These are phyloP conservation scores for Exophiala lecanii-corni DNA, from an alignment of 2,329 filamentous ascomycete species.

Conservation along the genomic window DNA sequence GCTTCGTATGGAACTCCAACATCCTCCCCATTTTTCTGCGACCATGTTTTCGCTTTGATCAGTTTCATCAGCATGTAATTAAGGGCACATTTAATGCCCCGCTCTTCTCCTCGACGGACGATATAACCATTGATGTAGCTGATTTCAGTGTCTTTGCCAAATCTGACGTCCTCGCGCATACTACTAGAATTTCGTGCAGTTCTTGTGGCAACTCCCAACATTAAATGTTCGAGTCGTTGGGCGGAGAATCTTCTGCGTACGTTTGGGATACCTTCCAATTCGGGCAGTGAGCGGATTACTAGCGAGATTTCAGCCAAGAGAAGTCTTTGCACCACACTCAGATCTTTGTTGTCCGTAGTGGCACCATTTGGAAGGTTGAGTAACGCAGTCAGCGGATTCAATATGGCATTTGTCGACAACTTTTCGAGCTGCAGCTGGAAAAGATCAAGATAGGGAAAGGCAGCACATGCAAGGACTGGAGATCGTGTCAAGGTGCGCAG, in stretches of 20 bases:
- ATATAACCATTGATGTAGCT: slow-evolving; percentile 89
- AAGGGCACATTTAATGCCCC: slow-evolving; percentile 66
- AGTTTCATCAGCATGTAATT: slow-evolving; percentile 70
- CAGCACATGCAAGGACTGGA: slow-evolving; percentile 57
- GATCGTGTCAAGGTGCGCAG: slow-evolving; percentile 60
- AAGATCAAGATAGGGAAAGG: slow-evolving; percentile 57
- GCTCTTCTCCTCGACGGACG: slow-evolving; percentile 62
- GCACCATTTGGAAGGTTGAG: slow-evolving; percentile 71
- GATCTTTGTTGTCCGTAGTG: slow-evolving; percentile 62
- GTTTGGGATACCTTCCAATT: slow-evolving; percentile 60
- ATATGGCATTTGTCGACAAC: slow-evolving; percentile 67
- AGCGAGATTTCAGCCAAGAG: slow-evolving; percentile 69
- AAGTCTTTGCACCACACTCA: slow-evolving; percentile 62
- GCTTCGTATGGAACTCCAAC: slow-evolving; percentile 11
- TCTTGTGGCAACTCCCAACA: slow-evolving; percentile 49
- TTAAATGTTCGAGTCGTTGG: slow-evolving; percentile 58
- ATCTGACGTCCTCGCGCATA: slow-evolving; percentile 63
- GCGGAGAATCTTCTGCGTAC: slow-evolving; percentile 56
- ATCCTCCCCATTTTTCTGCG: slow-evolving; percentile 2
- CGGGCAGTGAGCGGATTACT: slow-evolving; percentile 70
- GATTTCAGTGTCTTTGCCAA: slow-evolving; percentile 65
- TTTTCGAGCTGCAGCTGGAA: slow-evolving; percentile 71
- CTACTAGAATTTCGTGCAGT: slow-evolving; percentile 57
- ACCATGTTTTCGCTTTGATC: slow-evolving; percentile 62
- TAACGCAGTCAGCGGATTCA: slow-evolving; percentile 77